Evolutionary conservation across 2,329 filamentous ascomycete genomes (phyloP).

Genomic region (Podosphaera aphanis): DNA sequence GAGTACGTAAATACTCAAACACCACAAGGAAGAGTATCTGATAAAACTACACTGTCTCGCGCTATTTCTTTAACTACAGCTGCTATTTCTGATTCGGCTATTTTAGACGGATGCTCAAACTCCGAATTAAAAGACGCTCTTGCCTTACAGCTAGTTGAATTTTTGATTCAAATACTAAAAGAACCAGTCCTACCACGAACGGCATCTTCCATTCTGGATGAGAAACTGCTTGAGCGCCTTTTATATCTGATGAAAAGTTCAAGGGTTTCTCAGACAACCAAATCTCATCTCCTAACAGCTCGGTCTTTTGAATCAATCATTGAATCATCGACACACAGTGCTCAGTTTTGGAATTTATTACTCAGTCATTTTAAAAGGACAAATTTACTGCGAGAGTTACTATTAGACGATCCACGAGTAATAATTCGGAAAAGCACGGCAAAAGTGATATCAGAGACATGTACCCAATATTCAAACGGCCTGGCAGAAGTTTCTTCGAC

Average conservation of each 20-base stretch:
- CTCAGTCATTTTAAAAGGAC: constrained; percentile 18
- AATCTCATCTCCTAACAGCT: constrained; percentile 18
- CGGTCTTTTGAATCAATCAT: constrained; percentile 23
- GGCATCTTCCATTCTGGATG: constrained; percentile 15
- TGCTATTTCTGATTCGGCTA: constrained; percentile 33
- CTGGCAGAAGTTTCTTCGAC: constrained; percentile 15
- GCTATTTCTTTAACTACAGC: constrained; percentile 31
- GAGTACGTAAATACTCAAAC: constrained; percentile 26
- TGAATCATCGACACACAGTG: constrained; percentile 24
- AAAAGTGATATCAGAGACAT: constrained; percentile 15
- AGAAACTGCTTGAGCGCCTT: constrained; percentile 15
- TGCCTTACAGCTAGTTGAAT: constrained; percentile 30
- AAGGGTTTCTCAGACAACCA: constrained; percentile 7
- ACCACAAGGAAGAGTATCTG: constrained; percentile 9
- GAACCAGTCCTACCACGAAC: constrained; percentile 18
- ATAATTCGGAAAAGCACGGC: constrained; percentile 13
- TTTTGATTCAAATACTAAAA: constrained; percentile 29
- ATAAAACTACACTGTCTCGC: constrained; percentile 19
- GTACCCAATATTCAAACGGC: constrained; percentile 9
- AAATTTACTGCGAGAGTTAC: constrained; percentile 19
- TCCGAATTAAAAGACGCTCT: constrained; percentile 25
- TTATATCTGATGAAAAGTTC: constrained; percentile 13
- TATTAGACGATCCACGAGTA: constrained; percentile 21
- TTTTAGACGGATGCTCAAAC: constrained; percentile 23
- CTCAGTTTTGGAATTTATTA: constrained; percentile 22